Conservation (phyloP, 1,139 yeast genomes). For the Sugiyamaella grinbergsii region DNA sequence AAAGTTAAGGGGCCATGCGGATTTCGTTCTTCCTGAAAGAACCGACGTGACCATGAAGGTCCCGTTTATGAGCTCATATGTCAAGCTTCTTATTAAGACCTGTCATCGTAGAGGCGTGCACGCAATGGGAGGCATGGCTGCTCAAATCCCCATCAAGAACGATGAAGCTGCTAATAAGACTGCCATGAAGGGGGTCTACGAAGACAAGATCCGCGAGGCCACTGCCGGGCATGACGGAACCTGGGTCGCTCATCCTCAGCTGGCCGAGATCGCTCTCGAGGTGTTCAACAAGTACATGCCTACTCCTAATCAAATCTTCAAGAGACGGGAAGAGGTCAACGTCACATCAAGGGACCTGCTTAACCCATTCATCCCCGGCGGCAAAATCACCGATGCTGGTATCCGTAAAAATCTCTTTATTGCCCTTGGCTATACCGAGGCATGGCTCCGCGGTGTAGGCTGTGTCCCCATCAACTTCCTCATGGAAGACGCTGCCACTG, state of each 20-base stretch:
- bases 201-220: slow-evolving; percentile 75
- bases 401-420: slow-evolving; percentile 69
- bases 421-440: slow-evolving; percentile 78
- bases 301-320: slow-evolving; percentile 77
- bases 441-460: slow-evolving; percentile 79
- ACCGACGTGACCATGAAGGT: slow-evolving; percentile 74
- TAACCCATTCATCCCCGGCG: slow-evolving; percentile 67
- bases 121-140: slow-evolving; percentile 88
- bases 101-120: slow-evolving; percentile 76
- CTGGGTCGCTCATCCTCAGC: slow-evolving; percentile 82
- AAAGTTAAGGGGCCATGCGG: slow-evolving; percentile 63
- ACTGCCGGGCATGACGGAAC: slow-evolving; percentile 78
- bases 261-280: slow-evolving; percentile 72
- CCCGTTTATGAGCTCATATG: slow-evolving; percentile 74
- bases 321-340: slow-evolving; percentile 50
- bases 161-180: slow-evolving; percentile 63
- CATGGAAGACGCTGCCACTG: slow-evolving; percentile 90
- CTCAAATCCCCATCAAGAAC: slow-evolving; percentile 75
- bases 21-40: slow-evolving; percentile 70
- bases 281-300: slow-evolving; percentile 82
- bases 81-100: slow-evolving; percentile 64
- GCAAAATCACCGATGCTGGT: slow-evolving; percentile 70
- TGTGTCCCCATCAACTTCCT: slow-evolving; percentile 80
- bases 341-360: slow-evolving; percentile 70
- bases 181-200: slow-evolving; percentile 72